These are phyloP conservation scores for Polygonum aviculare DNA, from an alignment of 148 eudicot species.

Conservation along the genomic window DNA sequence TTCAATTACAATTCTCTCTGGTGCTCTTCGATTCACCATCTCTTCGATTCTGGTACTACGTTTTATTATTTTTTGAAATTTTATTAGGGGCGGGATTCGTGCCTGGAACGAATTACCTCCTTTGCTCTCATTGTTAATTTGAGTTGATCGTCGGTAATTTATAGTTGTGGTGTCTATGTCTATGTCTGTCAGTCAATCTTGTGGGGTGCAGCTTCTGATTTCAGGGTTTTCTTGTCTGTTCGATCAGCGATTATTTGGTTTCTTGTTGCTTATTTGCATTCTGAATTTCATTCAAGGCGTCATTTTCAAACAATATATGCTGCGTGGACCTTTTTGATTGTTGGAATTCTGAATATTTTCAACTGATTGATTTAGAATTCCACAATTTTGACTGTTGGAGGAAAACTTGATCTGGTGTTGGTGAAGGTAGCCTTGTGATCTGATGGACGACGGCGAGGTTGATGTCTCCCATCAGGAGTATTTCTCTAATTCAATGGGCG, in stretches of 20 bases:
- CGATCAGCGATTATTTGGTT: not conserved
- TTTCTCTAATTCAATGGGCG: conserved; percentile 34
- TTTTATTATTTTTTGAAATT: no score
- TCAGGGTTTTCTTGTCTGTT: not conserved
- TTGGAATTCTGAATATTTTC: not conserved
- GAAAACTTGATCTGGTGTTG: not conserved
- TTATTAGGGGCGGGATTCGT: no score
- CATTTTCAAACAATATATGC: not conserved
- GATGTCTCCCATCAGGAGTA: conserved; percentile 44
- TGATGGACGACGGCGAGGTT: conserved; percentile 45
- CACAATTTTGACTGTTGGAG: not conserved
- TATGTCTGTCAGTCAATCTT: not conserved
- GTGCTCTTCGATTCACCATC: not conserved
- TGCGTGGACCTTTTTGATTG: not conserved
- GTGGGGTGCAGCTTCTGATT: not conserved
- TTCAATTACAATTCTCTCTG: not conserved
- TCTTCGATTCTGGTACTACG: not conserved
- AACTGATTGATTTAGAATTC: not conserved
- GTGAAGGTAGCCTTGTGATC: not conserved
- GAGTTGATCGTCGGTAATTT: not conserved
- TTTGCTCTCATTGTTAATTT: no score
- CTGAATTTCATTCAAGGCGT: not conserved
- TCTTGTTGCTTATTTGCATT: not conserved
- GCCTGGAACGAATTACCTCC: no score
- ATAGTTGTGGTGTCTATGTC: not conserved